Conservation (phyloP, 495 filamentous ascomycete species). For the Penicillium cinerascens region DNA sequence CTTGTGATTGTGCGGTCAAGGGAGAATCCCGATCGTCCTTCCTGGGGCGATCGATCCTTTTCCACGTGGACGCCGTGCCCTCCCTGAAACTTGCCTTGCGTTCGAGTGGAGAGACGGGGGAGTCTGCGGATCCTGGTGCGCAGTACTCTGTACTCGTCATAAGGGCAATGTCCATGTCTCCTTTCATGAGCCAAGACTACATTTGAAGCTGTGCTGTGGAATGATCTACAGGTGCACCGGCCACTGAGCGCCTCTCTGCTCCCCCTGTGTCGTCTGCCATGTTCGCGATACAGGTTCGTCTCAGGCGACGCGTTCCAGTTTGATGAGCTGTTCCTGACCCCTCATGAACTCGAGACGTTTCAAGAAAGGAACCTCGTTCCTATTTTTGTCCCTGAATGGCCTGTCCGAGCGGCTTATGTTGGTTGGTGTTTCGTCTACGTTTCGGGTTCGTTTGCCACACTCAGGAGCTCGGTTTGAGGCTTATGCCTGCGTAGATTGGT, state of each 20-base stretch:
- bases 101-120: neutral
- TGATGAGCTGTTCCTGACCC: constrained; percentile 10
- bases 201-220: neutral
- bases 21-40: neutral
- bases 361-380: constrained; percentile 5
- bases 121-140: no score
- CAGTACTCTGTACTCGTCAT: no score
- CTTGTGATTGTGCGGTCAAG: neutral
- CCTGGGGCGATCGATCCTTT: constrained; percentile 10
- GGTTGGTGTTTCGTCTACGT: constrained; percentile 11
- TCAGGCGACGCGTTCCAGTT: constrained; percentile 2
- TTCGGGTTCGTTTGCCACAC: constrained; percentile 12
- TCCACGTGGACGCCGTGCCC: constrained; percentile 14
- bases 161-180: no score
- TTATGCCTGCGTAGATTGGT: neutral
- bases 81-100: constrained; percentile 14
- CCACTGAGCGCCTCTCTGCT: neutral
- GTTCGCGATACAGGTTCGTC: neutral
- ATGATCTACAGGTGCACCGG: neutral
- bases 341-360: constrained; percentile 7
- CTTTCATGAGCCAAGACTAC: neutral
- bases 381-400: constrained; percentile 10
- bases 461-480: neutral
- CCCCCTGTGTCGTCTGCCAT: neutral
- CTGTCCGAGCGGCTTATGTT: constrained; percentile 4